Percentiles rank a stretch among this genome's conserved stretches.
Conservation (phyloP, 2,329 filamentous ascomycete genomes). For the Fusarium sp. region DNA sequence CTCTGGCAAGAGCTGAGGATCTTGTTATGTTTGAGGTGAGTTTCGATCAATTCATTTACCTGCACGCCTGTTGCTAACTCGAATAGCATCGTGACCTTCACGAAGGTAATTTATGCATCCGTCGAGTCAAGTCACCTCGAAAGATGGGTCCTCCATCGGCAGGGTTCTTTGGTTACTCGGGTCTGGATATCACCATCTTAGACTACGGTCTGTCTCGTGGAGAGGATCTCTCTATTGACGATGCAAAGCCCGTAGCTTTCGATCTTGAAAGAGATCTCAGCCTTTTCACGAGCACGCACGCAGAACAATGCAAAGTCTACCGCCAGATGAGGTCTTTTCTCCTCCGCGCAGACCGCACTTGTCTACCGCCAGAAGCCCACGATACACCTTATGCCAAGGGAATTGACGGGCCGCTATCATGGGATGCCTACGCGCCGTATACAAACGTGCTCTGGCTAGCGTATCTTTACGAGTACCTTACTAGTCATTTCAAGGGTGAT, state of each 20-base stretch:
- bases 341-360: conserved; percentile 61
- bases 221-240: conserved; percentile 54
- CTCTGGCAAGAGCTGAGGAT: conserved; percentile 68
- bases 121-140: conserved; percentile 53
- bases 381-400: conserved; percentile 59
- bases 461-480: conserved; percentile 68
- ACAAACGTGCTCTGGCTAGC: conserved; percentile 74
- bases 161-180: conserved; percentile 66
- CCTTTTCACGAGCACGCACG: conserved; percentile 70
- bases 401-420: conserved; percentile 62
- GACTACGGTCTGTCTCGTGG: conserved; percentile 74
- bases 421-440: conserved; percentile 67
- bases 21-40: conserved; percentile 69
- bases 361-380: conserved; percentile 61
- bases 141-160: conserved; percentile 46
- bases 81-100: conserved; percentile 71
- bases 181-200: conserved; percentile 71
- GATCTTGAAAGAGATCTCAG: conserved; percentile 70
- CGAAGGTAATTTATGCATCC: conserved; percentile 72
- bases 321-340: conserved; percentile 70
- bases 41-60: background rate
- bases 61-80: conserved; percentile 13
- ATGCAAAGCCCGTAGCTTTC: conserved; percentile 59
- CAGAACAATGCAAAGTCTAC: conserved; percentile 70
- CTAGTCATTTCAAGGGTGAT: conserved; percentile 59